Evolutionary conservation across 352 stramenopile genomes (phyloP).

Genomic region (Phytophthora boehmeriae): DNA sequence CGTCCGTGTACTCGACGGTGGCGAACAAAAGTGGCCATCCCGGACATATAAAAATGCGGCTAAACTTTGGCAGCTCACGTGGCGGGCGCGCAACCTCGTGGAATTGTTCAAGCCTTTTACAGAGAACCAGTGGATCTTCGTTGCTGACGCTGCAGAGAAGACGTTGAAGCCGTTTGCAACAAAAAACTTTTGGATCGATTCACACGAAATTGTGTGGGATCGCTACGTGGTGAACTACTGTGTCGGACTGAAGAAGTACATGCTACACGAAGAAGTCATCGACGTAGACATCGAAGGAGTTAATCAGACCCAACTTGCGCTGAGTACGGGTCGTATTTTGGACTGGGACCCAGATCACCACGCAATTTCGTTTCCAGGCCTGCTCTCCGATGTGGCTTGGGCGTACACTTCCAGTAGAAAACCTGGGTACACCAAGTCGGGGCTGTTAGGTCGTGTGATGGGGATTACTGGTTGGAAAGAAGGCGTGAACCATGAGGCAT

Average conservation of each 20-base stretch:
- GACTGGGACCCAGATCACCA: constrained; percentile 91
- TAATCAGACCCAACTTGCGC: constrained; percentile 79
- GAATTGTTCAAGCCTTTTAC: constrained; percentile 90
- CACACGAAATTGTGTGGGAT: constrained; percentile 80
- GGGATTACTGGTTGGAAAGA: constrained; percentile 87
- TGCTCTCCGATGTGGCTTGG: constrained; percentile 89
- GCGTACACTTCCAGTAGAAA: constrained; percentile 89
- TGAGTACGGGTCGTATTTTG: constrained; percentile 82
- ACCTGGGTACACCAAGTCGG: constrained; percentile 86
- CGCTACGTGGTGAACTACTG: constrained; percentile 88
- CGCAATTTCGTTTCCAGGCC: constrained; percentile 83
- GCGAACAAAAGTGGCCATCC: constrained; percentile 67
- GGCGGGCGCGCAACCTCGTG: constrained; percentile 73
- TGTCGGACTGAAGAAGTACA: constrained; percentile 82
- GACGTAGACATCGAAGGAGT: constrained; percentile 83
- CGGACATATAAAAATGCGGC: constrained; percentile 74
- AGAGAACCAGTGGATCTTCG: constrained; percentile 87
- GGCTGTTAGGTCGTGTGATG: constrained; percentile 84
- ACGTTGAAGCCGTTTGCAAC: constrained; percentile 35
- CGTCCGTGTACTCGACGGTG: constrained; percentile 80
- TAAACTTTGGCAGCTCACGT: constrained; percentile 76
- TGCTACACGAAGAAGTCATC: constrained; percentile 85
- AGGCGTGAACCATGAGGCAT: constrained; percentile 87
- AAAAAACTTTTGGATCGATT: constrained; percentile 68
- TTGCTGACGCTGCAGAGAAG: constrained; percentile 52